Evolutionary conservation across 306 rosid genomes (phyloP), one percentile per base, ranked within the genome.

Genomic region (Sesbania bispinosa): DNA sequence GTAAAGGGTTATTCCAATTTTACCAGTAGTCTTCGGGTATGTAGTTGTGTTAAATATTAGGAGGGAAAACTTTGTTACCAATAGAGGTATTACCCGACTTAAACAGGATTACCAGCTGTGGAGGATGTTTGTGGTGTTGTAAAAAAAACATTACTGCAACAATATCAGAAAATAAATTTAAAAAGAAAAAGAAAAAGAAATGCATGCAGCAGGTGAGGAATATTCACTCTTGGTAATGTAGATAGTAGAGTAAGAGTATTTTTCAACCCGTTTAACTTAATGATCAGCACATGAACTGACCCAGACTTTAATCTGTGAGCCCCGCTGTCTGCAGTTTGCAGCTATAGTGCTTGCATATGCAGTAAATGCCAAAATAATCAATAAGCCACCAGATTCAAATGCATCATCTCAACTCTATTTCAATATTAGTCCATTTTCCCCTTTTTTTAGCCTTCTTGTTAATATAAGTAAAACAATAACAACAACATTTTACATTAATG

Each of bases 201-300:
- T n/a, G n/a, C 23, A n/a, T 8, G 38, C 4, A 60, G 45, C 46
- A 36, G 69, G 59, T 69, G 68, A 63, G 71, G 82, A 78, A 72
- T 57, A 72, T 71, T 63, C 54, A 72, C 6, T 24, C 6, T 70
- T 52, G 39, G 3, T 45, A 8, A 6, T 41, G 67, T 26, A 23
- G 38, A 60, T 52, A 41, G 46, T n/a, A 36, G 43, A 59, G 61
- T 61, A 54, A 64, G 74, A 45, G 62, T 19, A 32, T 21, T 30
- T 62, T 30, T 79, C 10, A 26, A 72, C 10, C 58, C 33, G 70
- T 59, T 79, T 38, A 67, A 80, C 53, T 74, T 59, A 79, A 79
- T 59, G 80, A 10, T 50, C 30, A 80, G 73, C 83, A 74, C 80
- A 74, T 74, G 83, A 80, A 80, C 39, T 74, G 72, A 74, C 61